These are phyloP conservation scores for Discostella stelligeroides DNA, from an alignment of 108 stramenopile genomes.

Conservation along the genomic window DNA sequence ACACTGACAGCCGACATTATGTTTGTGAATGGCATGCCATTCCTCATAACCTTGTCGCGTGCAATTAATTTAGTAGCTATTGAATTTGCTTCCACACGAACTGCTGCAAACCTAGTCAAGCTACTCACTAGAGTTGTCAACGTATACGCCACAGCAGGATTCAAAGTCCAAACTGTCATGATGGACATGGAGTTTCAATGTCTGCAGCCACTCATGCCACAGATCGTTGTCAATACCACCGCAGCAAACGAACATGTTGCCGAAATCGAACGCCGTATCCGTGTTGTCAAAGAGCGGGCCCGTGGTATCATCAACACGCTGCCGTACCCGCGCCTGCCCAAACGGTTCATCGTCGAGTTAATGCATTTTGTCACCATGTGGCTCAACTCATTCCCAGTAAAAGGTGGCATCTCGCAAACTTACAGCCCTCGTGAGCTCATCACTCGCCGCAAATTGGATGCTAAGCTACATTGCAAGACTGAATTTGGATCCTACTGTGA, in stretches of 20 bases:
- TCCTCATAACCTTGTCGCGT: conserved; percentile 28
- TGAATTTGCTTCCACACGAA: conserved; percentile 6
- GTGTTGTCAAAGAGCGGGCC: conserved; percentile 39
- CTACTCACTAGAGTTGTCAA: background rate
- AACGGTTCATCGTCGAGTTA: conserved; percentile 19
- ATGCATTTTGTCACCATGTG: conserved; percentile 17
- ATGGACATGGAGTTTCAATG: conserved; percentile 27
- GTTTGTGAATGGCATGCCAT: conserved; percentile 39
- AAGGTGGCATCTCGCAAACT: conserved; percentile 39
- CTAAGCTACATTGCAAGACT: background rate
- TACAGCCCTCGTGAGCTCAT: conserved; percentile 33
- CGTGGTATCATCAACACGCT: conserved; percentile 31
- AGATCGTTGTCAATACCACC: conserved; percentile 18
- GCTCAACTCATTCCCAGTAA: conserved; percentile 46
- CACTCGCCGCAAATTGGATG: background rate
- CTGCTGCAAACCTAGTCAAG: background rate
- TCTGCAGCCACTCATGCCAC: background rate
- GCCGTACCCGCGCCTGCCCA: conserved; percentile 39
- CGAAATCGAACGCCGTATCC: too few relatives aligned
- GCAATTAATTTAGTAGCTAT: conserved; percentile 23
- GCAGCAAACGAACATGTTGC: conserved; percentile 20
- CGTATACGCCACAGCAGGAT: conserved; percentile 23
- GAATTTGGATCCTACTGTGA: conserved; percentile 15
- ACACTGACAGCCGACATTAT: conserved; percentile 44
- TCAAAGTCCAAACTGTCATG: conserved; percentile 14